These are phyloP conservation scores for Pseudognaphalium luteoalbum DNA, from an alignment of 129 eudicot genomes.

Conservation along the genomic window DNA sequence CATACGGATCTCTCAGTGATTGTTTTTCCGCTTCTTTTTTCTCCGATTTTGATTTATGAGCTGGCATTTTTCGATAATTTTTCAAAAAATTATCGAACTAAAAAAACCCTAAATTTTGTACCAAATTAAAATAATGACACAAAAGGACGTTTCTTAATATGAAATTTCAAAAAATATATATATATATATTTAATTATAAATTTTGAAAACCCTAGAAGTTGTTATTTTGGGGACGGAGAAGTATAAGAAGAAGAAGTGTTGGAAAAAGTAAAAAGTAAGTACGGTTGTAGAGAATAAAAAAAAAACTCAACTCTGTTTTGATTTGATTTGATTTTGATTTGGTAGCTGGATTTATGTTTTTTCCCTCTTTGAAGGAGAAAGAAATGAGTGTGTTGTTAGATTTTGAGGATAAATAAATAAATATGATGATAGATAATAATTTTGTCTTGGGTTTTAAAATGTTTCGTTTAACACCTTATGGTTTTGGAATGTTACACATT, in stretches of 20 bases:
- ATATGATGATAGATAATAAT: slow-evolving; percentile 1
- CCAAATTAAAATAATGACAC: slow-evolving; percentile 4
- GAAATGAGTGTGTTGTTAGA: slow-evolving; percentile 17
- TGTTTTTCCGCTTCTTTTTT: slow-evolving; percentile 45
- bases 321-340: background rate
- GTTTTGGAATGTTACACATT: background rate
- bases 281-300: slow-evolving; percentile 23
- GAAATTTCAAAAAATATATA: background rate
- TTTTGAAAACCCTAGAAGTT: background rate
- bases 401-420: slow-evolving; percentile 14
- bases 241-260: slow-evolving; percentile 11
- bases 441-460: slow-evolving; percentile 31
- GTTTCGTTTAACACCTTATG: background rate
- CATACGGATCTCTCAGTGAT: slow-evolving; percentile 75
- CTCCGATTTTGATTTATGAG: slow-evolving; percentile 59
- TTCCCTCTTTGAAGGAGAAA: slow-evolving; percentile 28
- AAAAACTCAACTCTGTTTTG: slow-evolving; percentile 19
- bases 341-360: slow-evolving; percentile 10
- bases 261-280: slow-evolving; percentile 22
- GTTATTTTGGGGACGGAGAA: slow-evolving; percentile 34
- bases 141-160: background rate
- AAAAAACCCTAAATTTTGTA: slow-evolving; percentile 25
- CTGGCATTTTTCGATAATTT: slow-evolving; percentile 50
- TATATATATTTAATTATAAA: background rate
- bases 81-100: background rate